Percentiles rank a stretch among this genome's conserved stretches.
These are phyloP conservation scores for Phanerochaete carnosa DNA, from an alignment of 768 basidiomycete species.

Conservation along the genomic window DNA sequence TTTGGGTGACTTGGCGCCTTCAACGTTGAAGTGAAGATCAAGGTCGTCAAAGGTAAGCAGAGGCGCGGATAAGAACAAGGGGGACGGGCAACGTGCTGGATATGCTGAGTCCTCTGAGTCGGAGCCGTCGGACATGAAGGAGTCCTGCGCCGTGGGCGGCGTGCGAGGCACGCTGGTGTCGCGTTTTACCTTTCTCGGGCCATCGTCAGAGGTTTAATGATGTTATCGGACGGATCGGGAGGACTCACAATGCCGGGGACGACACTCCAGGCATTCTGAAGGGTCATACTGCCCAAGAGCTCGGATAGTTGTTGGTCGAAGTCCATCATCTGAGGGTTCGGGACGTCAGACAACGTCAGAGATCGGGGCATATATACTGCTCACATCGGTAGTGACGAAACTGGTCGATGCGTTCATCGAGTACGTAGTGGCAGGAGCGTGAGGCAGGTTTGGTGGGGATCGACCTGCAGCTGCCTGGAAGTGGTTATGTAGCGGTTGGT, in stretches of 20 bases:
- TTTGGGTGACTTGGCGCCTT: conserved; percentile 8
- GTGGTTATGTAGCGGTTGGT: conserved; percentile 8
- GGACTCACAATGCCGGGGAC: conserved; percentile 20
- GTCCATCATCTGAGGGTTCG: conserved; percentile 19
- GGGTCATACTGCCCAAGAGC: conserved; percentile 20
- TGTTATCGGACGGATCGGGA: conserved; percentile 4
- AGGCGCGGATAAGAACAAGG: conserved; percentile 7
- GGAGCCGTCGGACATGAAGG: conserved; percentile 24
- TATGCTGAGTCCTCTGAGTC: conserved; percentile 24
- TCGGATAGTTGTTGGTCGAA: conserved; percentile 22
- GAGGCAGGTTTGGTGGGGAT: not conserved
- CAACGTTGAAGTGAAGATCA: not conserved
- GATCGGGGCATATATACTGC: not conserved
- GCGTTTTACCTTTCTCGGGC: conserved; percentile 24
- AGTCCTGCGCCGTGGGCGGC: conserved; percentile 14
- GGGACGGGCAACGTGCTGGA: conserved; percentile 18
- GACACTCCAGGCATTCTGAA: conserved; percentile 15
- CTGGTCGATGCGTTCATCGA: conserved; percentile 13
- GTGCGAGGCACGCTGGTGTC: conserved; percentile 1
- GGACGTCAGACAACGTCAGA: not conserved
- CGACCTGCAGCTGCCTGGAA: not conserved
- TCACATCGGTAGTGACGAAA: conserved; percentile 11
- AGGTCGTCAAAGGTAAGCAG: conserved; percentile 14
- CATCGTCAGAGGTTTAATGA: not conserved
- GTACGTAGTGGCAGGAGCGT: not conserved